Evolutionary conservation across 352 stramenopile species (phyloP), one percentile per base, ranked within the genome.

Genomic region (Globisporangium mamillatum): DNA sequence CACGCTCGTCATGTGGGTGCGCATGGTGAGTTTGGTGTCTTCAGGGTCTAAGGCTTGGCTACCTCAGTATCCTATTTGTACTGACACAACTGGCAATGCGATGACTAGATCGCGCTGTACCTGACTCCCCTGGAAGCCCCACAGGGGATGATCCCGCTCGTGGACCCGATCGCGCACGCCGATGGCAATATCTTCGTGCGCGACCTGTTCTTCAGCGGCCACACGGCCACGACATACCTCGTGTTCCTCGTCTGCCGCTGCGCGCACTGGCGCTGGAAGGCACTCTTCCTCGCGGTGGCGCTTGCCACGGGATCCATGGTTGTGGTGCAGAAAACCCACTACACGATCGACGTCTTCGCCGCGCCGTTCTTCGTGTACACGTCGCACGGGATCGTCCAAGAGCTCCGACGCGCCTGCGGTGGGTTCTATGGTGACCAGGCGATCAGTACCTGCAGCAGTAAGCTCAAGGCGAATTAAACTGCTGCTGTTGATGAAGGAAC

Each of bases 201-300:
- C 32, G 73, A 79, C 48, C 60, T 82, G 20, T 79, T 82, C 58
- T 82, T 82, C 63, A 80, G 73, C 22, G 73, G 73, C 46, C 75
- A 79, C 60, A 82, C 73, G 1, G 73, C 75, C 1, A 77, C 71
- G 3, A 77, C 68, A n/a, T 79, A 71, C 52, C 54, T 74, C 38
- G 60, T 72, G 34, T 80, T 80, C 53, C 63, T 80, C 32, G 63
- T 68, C 6, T 67, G 66, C 12, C 68, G 71, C 14, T 72, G 71
- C 50, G 65, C 74, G 14, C 67, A 82, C 55, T 54, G 50, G 29
- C 38, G 29, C 34, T 80, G 74, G 74, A 76, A 75, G 56, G 2
- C 54, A 1, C 56, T 74, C 2, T 79, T 82, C 46, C 66, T 67
- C 12, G n/a, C 56, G 0, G 48, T 77, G 34, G 66, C 67, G 7